A percentile compares a stretch with the other conserved stretches of the same genome.
Conservation (phyloP, 2,329 filamentous ascomycete genomes). For the Aspergillus neotritici region DNA sequence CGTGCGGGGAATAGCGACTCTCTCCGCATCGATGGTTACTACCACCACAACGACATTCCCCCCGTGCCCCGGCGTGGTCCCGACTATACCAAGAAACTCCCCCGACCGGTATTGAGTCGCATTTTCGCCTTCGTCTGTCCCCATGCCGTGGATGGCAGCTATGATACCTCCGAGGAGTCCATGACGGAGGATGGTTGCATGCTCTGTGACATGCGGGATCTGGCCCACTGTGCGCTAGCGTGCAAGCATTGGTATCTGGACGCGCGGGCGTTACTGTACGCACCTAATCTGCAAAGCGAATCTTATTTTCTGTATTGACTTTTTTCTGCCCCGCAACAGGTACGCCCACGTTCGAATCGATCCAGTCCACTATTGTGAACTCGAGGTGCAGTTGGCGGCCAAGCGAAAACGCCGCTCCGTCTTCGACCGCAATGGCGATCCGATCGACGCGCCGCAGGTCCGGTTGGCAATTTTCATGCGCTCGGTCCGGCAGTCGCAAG, state of each 20-base stretch:
- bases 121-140: slow-evolving; percentile 83
- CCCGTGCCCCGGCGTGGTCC: slow-evolving; percentile 13
- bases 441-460: slow-evolving; percentile 70
- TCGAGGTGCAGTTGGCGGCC: slow-evolving; percentile 74
- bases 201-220: slow-evolving; percentile 86
- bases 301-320: slow-evolving; percentile 7
- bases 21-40: slow-evolving; percentile 17
- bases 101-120: slow-evolving; percentile 62
- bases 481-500: slow-evolving; percentile 71
- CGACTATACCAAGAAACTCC: slow-evolving; percentile 51
- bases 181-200: slow-evolving; percentile 76
- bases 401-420: slow-evolving; percentile 68
- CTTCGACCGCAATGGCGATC: slow-evolving; percentile 70
- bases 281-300: slow-evolving; percentile 2
- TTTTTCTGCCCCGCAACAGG: slow-evolving; percentile 40
- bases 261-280: slow-evolving; percentile 60
- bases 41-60: slow-evolving; percentile 16
- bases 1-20: slow-evolving; percentile 21
- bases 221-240: slow-evolving; percentile 71
- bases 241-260: slow-evolving; percentile 64
- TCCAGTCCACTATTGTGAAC: slow-evolving; percentile 86
- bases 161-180: slow-evolving; percentile 76
- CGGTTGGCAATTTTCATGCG: slow-evolving; percentile 74
- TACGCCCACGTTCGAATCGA: slow-evolving; percentile 91
- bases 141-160: slow-evolving; percentile 69